Evolutionary conservation across 2,329 filamentous ascomycete genomes (phyloP), one percentile per base, ranked within the genome.

Genomic region (Fusarium odoratissimum): DNA sequence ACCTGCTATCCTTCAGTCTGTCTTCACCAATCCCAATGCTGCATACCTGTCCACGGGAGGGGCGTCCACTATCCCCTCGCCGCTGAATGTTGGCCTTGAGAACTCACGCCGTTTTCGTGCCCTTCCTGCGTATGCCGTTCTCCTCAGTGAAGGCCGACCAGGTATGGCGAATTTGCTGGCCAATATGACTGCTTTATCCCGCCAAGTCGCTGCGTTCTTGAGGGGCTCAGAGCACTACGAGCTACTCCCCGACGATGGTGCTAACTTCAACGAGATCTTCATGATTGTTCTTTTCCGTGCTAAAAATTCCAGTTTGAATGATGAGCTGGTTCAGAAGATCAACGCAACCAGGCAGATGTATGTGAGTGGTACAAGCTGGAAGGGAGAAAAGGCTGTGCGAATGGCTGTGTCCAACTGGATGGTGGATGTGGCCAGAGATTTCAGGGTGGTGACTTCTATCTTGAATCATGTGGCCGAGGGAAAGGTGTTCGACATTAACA

Each of bases 81-180:
- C 95, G 0, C 84, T 97, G 21, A 95, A 97, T 81, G 90, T 96
- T 63, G 94, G 95, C 25, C 85, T 98, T 25, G 95, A 98, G 77
- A 98, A 98, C 82, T 97, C 95, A 4, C 90, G 95, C 42, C 91
- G 95, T 10, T 97, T 98, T 84, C 90, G 95, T 59, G 95, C 95
- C 1, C 85, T 98, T n/a, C 95, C 95, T 0, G 92, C 94, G 13
- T 98, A 98, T 78, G 91, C 94, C 16, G 92, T 91, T 1, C 86
- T 98, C 5, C 80, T 92, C 25, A 91, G 92, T 51, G 92, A 96
- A 76, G 95, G 95, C 1, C 85, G 86, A 4, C 79, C 86, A 0
- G 95, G 94, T 0, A 89, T 97, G 72, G 84, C 86, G 2, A 84
- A 86, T 2, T 92, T 97, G 83, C 84, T 97, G 8, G 86, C 89